phyloP scores from a whole-genome alignment of 768 basidiomycete species.

The Panaeolus cyanescens region DNA sequence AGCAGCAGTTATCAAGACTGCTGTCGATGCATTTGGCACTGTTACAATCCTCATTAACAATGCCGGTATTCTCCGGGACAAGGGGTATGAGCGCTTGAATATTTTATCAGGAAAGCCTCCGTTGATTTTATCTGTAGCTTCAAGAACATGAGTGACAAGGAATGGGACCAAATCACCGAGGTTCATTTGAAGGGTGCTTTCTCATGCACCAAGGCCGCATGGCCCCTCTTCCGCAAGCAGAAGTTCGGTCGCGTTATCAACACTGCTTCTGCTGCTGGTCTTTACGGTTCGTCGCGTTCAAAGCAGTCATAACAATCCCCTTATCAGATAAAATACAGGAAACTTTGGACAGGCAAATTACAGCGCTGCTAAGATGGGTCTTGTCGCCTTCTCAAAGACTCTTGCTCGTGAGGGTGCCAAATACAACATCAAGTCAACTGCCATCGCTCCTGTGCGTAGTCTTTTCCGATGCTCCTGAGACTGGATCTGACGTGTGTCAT shows the following conservation, averaged over 20 bases:
- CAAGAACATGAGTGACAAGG: slow-evolving; percentile 96
- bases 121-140: slow-evolving; percentile 53
- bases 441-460: slow-evolving; percentile 81
- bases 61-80: slow-evolving; percentile 87
- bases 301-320: too few relatives aligned
- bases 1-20: slow-evolving; percentile 81
- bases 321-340: slow-evolving; percentile 40
- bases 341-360: slow-evolving; percentile 99
- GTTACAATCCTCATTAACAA: slow-evolving; percentile 95
- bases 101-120: neutral
- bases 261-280: slow-evolving; percentile 91
- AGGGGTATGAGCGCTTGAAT: slow-evolving; percentile 49
- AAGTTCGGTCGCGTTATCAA: slow-evolving; percentile 95
- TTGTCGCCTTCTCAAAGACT: slow-evolving; percentile 91
- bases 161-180: slow-evolving; percentile 86
- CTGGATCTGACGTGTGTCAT: slow-evolving; percentile 4
- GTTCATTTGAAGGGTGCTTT: slow-evolving; percentile 96
- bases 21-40: slow-evolving; percentile 80
- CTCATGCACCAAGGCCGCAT: slow-evolving; percentile 90
- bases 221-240: slow-evolving; percentile 94
- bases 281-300: slow-evolving; percentile 65
- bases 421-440: slow-evolving; percentile 83
- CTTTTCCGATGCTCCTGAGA: neutral
- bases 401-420: slow-evolving; percentile 91
- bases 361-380: slow-evolving; percentile 96